phyloP scores from a whole-genome alignment of 2,329 filamentous ascomycete genomes.

The Nemania sp. region DNA sequence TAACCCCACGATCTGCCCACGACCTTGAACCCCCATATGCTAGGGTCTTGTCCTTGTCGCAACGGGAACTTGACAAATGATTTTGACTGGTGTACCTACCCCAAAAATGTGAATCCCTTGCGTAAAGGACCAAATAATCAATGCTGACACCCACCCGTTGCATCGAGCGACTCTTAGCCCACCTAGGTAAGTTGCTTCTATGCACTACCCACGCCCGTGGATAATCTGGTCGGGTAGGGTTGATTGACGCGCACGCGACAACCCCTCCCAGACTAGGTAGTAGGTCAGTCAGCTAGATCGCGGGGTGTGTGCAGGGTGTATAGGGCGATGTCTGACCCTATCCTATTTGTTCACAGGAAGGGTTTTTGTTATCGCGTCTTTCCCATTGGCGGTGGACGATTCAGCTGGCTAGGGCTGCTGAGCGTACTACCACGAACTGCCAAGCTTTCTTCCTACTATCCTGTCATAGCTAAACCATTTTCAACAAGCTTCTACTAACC shows the following conservation, averaged over 20 bases:
- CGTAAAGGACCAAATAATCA: slow-evolving; percentile 14
- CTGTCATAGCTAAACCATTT: slow-evolving; percentile 1
- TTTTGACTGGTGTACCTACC: slow-evolving; percentile 15
- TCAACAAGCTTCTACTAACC: slow-evolving; percentile 3
- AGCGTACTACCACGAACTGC: slow-evolving; percentile 13
- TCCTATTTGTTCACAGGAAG: slow-evolving; percentile 27
- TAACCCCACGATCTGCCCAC: slow-evolving; percentile 31
- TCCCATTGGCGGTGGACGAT: slow-evolving; percentile 28
- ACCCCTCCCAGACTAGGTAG: slow-evolving; percentile 23
- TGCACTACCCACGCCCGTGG: background rate
- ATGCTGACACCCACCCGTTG: slow-evolving; percentile 6
- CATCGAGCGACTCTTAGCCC: slow-evolving; percentile 6
- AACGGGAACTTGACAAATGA: slow-evolving; percentile 29
- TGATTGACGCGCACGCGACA: slow-evolving; percentile 28
- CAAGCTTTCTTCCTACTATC: slow-evolving; percentile 15
- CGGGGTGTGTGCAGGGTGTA: slow-evolving; percentile 30
- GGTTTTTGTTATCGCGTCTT: slow-evolving; percentile 33
- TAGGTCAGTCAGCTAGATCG: slow-evolving; percentile 31
- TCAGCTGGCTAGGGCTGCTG: slow-evolving; percentile 33
- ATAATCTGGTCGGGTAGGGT: slow-evolving; percentile 4
- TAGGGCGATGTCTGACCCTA: slow-evolving; percentile 27
- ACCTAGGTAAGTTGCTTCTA: slow-evolving; percentile 6
- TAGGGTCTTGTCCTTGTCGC: slow-evolving; percentile 10
- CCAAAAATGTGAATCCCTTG: slow-evolving; percentile 10
- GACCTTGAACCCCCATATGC: slow-evolving; percentile 18